phyloP scores from a whole-genome alignment of 2,329 filamentous ascomycete genomes.

The Aspergillus ochraceus region DNA sequence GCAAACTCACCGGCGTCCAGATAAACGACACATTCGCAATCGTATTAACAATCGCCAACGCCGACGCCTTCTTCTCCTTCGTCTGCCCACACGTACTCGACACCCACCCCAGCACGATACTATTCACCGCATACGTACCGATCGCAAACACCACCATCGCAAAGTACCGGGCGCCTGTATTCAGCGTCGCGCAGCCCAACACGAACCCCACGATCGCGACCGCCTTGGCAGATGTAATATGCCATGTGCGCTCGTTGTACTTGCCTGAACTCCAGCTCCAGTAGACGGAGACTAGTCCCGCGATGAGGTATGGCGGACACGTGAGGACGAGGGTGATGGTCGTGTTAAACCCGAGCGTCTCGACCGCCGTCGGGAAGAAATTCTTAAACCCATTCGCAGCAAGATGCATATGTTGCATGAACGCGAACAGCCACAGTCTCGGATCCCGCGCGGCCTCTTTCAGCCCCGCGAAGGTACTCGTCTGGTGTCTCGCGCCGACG shows the following conservation, averaged over 20 bases:
- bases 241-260: conserved; percentile 36
- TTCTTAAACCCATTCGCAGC: conserved; percentile 48
- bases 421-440: conserved; percentile 44
- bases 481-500: conserved; percentile 42
- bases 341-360: conserved; percentile 46
- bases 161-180: conserved; percentile 32
- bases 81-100: conserved; percentile 44
- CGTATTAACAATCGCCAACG: conserved; percentile 44
- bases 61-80: conserved; percentile 45
- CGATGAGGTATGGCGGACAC: conserved; percentile 49
- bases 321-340: conserved; percentile 53
- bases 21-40: conserved; percentile 42
- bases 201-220: conserved; percentile 33
- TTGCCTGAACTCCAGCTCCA: conserved; percentile 54
- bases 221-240: conserved; percentile 28
- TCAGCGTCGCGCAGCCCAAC: conserved; percentile 28
- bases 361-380: conserved; percentile 48
- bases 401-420: conserved; percentile 51
- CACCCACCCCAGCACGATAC: conserved; percentile 47
- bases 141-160: conserved; percentile 34
- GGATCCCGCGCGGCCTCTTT: conserved; percentile 28
- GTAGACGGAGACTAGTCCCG: conserved; percentile 48
- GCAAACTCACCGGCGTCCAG: conserved; percentile 26
- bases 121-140: conserved; percentile 41
- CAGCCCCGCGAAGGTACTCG: conserved; percentile 42